Conservation (phyloP, 176 grass and related monocot genomes). For the Oryza glaberrima region DNA sequence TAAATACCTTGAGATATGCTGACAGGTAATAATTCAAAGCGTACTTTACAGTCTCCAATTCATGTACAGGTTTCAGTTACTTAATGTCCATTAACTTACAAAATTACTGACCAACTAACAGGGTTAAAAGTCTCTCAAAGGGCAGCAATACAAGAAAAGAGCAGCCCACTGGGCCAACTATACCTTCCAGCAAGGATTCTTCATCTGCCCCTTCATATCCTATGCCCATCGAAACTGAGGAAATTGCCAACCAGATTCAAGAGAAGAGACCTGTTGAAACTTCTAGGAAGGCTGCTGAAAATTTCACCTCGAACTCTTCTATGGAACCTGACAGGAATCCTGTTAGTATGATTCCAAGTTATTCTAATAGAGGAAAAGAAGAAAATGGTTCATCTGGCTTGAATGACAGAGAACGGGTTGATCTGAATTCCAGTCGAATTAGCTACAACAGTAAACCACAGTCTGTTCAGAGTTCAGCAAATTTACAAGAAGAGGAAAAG, state of each 20-base stretch:
- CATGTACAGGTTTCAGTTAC: constrained; percentile 2
- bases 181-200: constrained; percentile 63
- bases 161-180: constrained; percentile 46
- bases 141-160: constrained; percentile 87
- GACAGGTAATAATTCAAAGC: constrained; percentile 65
- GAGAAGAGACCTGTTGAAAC: constrained; percentile 70
- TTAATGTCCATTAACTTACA: constrained; percentile 16
- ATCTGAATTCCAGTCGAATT: constrained; percentile 52
- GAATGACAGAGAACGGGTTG: constrained; percentile 76
- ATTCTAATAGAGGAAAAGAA: constrained; percentile 64
- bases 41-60: constrained; percentile 10
- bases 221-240: constrained; percentile 61
- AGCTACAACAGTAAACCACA: constrained; percentile 58
- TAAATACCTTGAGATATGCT: constrained; percentile 98
- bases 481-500: constrained; percentile 80
- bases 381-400: constrained; percentile 62
- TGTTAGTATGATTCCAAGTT: constrained; percentile 74
- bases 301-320: constrained; percentile 57
- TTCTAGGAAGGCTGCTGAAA: constrained; percentile 60
- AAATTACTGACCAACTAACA: constrained; percentile 50
- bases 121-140: constrained; percentile 99
- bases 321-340: constrained; percentile 76
- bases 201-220: constrained; percentile 52
- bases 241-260: constrained; percentile 58
- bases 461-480: constrained; percentile 58